phyloP scores from a whole-genome alignment of 257 asterid species.

The Mentha longifolia region DNA sequence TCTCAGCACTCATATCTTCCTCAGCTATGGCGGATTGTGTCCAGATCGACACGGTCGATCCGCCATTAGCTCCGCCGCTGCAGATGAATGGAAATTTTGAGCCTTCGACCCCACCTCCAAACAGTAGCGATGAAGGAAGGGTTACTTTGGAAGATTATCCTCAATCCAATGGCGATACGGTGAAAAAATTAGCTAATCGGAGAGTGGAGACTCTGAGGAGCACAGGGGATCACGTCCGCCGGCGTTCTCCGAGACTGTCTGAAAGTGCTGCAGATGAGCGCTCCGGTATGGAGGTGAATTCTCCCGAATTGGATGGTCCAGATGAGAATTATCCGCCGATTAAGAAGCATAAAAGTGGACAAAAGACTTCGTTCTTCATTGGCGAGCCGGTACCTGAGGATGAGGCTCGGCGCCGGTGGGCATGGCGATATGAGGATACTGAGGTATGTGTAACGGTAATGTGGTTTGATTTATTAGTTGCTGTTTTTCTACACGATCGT shows the following conservation, averaged over 20 bases:
- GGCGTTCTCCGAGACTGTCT: constrained; percentile 46
- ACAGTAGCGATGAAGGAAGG: constrained; percentile 17
- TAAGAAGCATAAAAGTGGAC: constrained; percentile 40
- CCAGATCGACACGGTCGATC: constrained; percentile 13
- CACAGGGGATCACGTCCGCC: constrained; percentile 26
- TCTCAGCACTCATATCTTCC: background rate
- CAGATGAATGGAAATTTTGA: constrained; percentile 19
- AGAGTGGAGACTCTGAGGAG: constrained; percentile 30
- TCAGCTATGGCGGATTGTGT: constrained; percentile 40
- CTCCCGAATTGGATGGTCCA: constrained; percentile 20
- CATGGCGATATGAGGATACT: constrained; percentile 44
- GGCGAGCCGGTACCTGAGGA: constrained; percentile 48
- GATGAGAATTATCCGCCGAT: constrained; percentile 34
- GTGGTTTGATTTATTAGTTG: constrained; percentile 1
- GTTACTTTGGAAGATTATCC: constrained; percentile 29
- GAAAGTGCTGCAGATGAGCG: constrained; percentile 39
- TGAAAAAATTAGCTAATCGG: constrained; percentile 25
- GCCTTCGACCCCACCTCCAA: constrained; percentile 22
- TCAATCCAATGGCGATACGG: constrained; percentile 25
- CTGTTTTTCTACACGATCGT: background rate
- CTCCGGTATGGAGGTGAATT: constrained; percentile 15
- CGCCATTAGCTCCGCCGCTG: constrained; percentile 28
- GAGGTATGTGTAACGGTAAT: constrained; percentile 37
- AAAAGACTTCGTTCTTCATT: constrained; percentile 37
- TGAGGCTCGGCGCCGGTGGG: constrained; percentile 54